Base-by-base conservation (phyloP, 208 protist genomes). In the Leptomonas seymouri region DNA sequence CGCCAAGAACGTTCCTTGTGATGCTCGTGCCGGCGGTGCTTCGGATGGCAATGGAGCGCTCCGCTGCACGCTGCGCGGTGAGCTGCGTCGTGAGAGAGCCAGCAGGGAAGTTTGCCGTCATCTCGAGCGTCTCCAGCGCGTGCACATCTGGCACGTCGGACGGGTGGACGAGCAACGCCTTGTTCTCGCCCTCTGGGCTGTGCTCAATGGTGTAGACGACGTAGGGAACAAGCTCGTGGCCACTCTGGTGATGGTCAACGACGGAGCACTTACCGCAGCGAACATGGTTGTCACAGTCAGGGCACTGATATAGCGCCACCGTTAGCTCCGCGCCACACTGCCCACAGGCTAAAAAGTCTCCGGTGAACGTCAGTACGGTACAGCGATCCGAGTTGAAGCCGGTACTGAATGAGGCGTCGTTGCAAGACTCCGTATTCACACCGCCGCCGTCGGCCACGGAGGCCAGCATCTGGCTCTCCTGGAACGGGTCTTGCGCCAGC, bases 191-290 rank as follows among this genome's bases (percentile, higher is more conserved):
- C n/a, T 83, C 72, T 4, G 25, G 63, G 31, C 57, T 70, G 65
- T 84, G 73, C 68, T 89, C 82, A 61, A 91, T 74, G 20, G 71
- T 86, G 71, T 89, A 76, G 27, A 93, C 73, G 42, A 93, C 51
- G 54, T 82, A 90, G 15, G 85, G 81, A 12, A 83, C 71, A 18
- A 95, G 76, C 49, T 72, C 41, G 69, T 95, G 90, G 58, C 71
- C 82, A 18, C 56, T 51, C 49, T 66, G 71, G 73, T 96, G 90
- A 27, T 74, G 36, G 60, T 93, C 78, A 57, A 76, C 79, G 5
- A 91, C 58, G 0, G 81, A 51, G 59, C 90, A 96, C 77, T 96
- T 96, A 18, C 86, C 87, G 57, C 90, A 96, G 23, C 86, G 81
- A 1, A 93, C 48, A 50, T 83, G 82, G 58, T 75, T 51, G 21